Conservation (phyloP, 1,284 basidiomycete species). For the Cryptococcus sp. region DNA sequence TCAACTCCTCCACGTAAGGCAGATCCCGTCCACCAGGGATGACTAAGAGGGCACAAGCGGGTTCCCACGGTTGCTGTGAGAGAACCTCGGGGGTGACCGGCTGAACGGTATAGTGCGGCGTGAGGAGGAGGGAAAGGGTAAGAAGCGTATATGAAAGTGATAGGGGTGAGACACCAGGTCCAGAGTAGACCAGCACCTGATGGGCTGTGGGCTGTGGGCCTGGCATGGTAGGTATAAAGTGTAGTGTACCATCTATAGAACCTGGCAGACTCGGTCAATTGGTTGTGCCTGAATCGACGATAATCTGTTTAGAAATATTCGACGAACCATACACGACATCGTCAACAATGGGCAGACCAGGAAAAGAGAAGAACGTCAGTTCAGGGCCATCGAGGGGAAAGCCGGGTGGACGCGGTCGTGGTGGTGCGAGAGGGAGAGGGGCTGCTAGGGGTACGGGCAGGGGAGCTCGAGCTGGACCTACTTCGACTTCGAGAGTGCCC, state of each 20-base stretch:
- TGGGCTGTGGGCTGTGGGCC: constrained; percentile 36
- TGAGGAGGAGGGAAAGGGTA: constrained; percentile 59
- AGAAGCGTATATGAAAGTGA: constrained; percentile 58
- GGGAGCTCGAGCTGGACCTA: constrained; percentile 13
- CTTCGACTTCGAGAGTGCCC: background rate
- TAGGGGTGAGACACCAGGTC: constrained; percentile 60
- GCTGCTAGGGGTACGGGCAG: constrained; percentile 25
- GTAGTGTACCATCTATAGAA: background rate
- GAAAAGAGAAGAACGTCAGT: constrained; percentile 28
- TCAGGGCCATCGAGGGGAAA: constrained; percentile 16
- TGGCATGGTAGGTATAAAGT: constrained; percentile 25
- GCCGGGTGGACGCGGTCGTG: constrained; percentile 25
- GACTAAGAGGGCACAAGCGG: constrained; percentile 69
- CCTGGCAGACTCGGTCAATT: no score
- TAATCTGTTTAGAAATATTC: no score
- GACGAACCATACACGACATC: background rate
- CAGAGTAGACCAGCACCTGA: constrained; percentile 73
- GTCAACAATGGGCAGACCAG: constrained; percentile 35
- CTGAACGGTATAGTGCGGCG: constrained; percentile 73
- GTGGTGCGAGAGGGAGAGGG: constrained; percentile 12
- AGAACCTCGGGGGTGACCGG: constrained; percentile 59
- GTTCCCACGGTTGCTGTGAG: constrained; percentile 67
- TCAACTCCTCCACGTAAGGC: constrained; percentile 53
- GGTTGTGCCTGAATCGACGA: no score
- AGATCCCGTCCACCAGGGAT: constrained; percentile 61